Conservation (phyloP, 2,329 filamentous ascomycete species). For the Penicillium occitanis region DNA sequence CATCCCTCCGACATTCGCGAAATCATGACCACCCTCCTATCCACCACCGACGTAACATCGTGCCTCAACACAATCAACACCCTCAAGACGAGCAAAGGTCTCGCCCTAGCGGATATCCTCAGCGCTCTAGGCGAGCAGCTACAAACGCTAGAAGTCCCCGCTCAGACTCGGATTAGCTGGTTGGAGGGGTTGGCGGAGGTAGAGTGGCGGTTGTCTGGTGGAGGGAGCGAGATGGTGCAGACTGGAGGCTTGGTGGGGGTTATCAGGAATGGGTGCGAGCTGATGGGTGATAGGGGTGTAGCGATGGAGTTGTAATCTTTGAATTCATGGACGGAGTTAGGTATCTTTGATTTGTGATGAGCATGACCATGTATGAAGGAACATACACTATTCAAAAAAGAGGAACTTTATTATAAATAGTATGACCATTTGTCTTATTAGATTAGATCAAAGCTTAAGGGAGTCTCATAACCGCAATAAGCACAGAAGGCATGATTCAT, state of each 20-base stretch:
- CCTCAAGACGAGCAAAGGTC: conserved; percentile 78
- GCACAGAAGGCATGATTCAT: not conserved
- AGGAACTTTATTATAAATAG: not conserved
- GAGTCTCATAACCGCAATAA: not conserved
- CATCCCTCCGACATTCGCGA: conserved; percentile 83
- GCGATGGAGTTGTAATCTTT: conserved; percentile 19
- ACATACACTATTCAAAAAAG: not conserved
- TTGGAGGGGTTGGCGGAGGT: conserved; percentile 87
- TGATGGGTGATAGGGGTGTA: conserved; percentile 53
- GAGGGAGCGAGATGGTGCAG: conserved; percentile 83
- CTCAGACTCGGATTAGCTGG: conserved; percentile 88
- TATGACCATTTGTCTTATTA: not conserved
- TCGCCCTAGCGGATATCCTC: conserved; percentile 91
- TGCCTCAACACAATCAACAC: conserved; percentile 86
- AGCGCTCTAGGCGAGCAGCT: conserved; percentile 82
- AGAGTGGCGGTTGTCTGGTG: conserved; percentile 85
- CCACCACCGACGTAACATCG: conserved; percentile 81
- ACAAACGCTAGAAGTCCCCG: conserved; percentile 75
- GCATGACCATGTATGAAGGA: not conserved
- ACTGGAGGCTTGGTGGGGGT: conserved; percentile 91
- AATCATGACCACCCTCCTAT: conserved; percentile 80
- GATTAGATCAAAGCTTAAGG: not conserved
- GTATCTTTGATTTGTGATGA: not conserved
- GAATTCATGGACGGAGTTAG: not conserved
- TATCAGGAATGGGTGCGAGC: conserved; percentile 78